phyloP scores from a whole-genome alignment of 306 rosid genomes.

The Spatholobus suberectus region DNA sequence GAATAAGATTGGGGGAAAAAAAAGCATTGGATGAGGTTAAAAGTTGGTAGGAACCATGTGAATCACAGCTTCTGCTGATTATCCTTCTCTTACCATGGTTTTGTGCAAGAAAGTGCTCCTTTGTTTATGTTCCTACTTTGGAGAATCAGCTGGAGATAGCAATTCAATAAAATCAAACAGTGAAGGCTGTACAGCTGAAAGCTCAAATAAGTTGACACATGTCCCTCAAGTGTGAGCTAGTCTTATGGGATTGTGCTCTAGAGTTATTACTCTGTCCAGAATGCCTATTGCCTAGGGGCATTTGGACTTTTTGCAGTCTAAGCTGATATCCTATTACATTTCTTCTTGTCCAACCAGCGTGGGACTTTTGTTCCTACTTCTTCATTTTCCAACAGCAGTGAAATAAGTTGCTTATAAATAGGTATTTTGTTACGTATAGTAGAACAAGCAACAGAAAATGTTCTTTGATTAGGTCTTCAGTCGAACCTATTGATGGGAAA shows the following conservation, averaged over 20 bases:
- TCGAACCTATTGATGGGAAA: slow-evolving; percentile 2
- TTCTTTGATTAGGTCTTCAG: slow-evolving; percentile 16
- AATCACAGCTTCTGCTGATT: not conserved
- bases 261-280: not conserved
- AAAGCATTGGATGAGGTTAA: not conserved
- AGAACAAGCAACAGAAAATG: not conserved
- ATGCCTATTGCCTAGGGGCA: not conserved
- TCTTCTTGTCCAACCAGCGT: not conserved
- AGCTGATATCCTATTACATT: not conserved
- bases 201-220: not conserved
- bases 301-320: not conserved
- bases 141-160: not conserved
- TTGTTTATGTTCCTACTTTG: not conserved
- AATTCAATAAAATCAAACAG: not conserved
- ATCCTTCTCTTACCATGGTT: not conserved
- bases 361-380: not conserved
- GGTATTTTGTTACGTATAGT: not conserved
- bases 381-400: not conserved
- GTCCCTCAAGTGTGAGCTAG: not conserved
- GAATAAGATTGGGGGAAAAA: no score
- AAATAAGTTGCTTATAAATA: slow-evolving; percentile 3
- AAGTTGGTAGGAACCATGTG: not conserved
- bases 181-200: not conserved
- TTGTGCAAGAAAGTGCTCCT: not conserved
- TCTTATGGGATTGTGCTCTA: not conserved